phyloP scores from a whole-genome alignment of 768 basidiomycete genomes.

The Suillus occidentalis region DNA sequence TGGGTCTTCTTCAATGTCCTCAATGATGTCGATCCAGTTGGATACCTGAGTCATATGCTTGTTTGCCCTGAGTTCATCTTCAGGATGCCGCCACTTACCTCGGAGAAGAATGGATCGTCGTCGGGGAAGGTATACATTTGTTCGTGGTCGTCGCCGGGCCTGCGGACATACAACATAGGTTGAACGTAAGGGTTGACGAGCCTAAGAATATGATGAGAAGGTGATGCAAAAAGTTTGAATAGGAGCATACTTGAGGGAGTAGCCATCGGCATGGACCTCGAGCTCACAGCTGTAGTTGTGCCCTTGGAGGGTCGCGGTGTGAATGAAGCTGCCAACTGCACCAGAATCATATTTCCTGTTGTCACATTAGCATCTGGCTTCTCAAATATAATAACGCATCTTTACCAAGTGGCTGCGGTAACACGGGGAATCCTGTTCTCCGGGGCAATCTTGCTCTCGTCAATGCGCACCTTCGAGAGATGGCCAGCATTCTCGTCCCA shows the following conservation, averaged over 20 bases:
- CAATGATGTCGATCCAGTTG: constrained; percentile 85
- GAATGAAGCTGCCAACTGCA: constrained; percentile 89
- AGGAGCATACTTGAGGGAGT: constrained; percentile 67
- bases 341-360: constrained; percentile 92
- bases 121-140: constrained; percentile 70
- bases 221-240: not conserved
- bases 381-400: constrained; percentile 7
- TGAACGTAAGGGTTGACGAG: constrained; percentile 92
- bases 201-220: constrained; percentile 38
- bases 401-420: constrained; percentile 86
- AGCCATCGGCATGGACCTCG: constrained; percentile 93
- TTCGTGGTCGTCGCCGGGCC: constrained; percentile 77
- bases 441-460: constrained; percentile 81
- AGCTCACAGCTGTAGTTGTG: constrained; percentile 92
- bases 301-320: constrained; percentile 90
- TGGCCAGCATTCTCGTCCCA: constrained; percentile 89
- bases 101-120: constrained; percentile 94
- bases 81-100: constrained; percentile 39
- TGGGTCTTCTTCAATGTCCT: constrained; percentile 86
- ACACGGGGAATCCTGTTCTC: constrained; percentile 93
- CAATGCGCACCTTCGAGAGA: constrained; percentile 76
- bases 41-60: constrained; percentile 45
- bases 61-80: not conserved
- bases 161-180: constrained; percentile 84
- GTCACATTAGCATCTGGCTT: not conserved